phyloP scores from a whole-genome alignment of 106 monocot species.

The Amphibolis antarctica region DNA sequence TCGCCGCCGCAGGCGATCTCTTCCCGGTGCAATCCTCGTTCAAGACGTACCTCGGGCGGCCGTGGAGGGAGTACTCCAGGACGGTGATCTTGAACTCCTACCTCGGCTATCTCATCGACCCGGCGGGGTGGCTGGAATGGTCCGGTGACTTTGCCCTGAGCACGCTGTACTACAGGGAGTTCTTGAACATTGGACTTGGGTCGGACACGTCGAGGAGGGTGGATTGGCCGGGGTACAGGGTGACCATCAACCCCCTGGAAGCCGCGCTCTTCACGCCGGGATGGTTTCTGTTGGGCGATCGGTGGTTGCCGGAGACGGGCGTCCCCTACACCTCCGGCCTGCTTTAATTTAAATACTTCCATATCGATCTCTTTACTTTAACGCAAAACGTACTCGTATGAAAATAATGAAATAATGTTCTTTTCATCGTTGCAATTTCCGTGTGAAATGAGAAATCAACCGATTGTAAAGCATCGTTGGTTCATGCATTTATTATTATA shows the following conservation, averaged over 20 bases:
- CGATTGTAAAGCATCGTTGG: too few species aligned
- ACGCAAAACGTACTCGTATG: too few species aligned
- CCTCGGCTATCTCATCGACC: slow-evolving; percentile 23
- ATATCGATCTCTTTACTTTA: too few species aligned
- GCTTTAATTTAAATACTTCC: too few species aligned
- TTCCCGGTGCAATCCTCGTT: slow-evolving; percentile 7
- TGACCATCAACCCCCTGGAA: slow-evolving; percentile 11
- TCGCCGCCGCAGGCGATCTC: slow-evolving; percentile 35
- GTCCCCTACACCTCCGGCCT: slow-evolving; percentile 38
- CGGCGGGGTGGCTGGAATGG: slow-evolving; percentile 58
- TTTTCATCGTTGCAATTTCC: too few species aligned
- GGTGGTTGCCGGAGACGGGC: slow-evolving; percentile 44
- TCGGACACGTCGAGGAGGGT: slow-evolving; percentile 27
- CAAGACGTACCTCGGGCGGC: slow-evolving; percentile 47
- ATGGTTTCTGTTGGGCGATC: slow-evolving; percentile 7
- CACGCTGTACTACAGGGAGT: slow-evolving; percentile 62
- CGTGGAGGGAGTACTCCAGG: slow-evolving; percentile 61
- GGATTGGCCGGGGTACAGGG: slow-evolving; percentile 54
- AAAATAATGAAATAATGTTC: too few species aligned
- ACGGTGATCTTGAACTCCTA: slow-evolving; percentile 59
- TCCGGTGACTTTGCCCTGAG: slow-evolving; percentile 33
- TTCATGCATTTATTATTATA: too few species aligned
- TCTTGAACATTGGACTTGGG: slow-evolving; percentile 51
- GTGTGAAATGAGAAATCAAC: too few species aligned
- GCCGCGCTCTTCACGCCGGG: slow-evolving; percentile 50